Base-by-base conservation (phyloP, 2,329 filamentous ascomycete genomes). In the Chaetomium olivaceum region DNA sequence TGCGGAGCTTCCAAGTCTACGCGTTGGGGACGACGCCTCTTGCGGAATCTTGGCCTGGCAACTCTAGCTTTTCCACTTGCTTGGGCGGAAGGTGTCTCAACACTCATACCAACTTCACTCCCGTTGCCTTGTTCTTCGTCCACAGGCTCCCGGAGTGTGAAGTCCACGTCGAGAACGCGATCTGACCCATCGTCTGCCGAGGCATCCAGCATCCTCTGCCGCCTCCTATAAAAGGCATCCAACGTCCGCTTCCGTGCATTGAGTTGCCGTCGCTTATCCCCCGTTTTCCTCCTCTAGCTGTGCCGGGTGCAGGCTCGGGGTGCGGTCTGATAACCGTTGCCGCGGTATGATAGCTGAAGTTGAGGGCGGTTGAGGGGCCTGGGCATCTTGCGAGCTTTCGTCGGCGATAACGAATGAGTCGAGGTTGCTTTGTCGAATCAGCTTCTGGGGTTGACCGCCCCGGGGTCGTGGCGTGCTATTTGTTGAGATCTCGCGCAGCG, bases 1-100 rank as follows among this genome's bases (percentile, higher is more conserved):
- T 84, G 83, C 31, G 84, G 82, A 31, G 83, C 83, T 14, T 81
- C 77, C 19, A 79, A 74, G 65, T 88, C 83, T 29, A 87, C 69
- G 2, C 75, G 76, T 14, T 71, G 76, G 23, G 85, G 85, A 3
- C 69, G 75, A 3, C 71, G 73, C 36, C 74, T 74, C 72, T 87
- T 87, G 23, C 80, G 78, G 21, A 74, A 76, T n/a, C 79, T 78
- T 7, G 74, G 72, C 52, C 71, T 77, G 7, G 57, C 54, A 31
- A 59, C 33, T 27, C 54, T 64, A 14, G 67, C 70, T 16, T 50
- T 67, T 8, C 27, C 23, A 5, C 19, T 21, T 3, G 39, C 2
- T 11, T 33, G 9, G 25, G 55, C 23, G 7, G 61, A 43, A 8
- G 16, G 31, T n/a, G 67, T 50, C 2, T 58, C 52, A 8, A 9